Evolutionary conservation across 495 filamentous ascomycete species (phyloP), one percentile per base, ranked within the genome.

Genomic region (Baudoinia panamericana): DNA sequence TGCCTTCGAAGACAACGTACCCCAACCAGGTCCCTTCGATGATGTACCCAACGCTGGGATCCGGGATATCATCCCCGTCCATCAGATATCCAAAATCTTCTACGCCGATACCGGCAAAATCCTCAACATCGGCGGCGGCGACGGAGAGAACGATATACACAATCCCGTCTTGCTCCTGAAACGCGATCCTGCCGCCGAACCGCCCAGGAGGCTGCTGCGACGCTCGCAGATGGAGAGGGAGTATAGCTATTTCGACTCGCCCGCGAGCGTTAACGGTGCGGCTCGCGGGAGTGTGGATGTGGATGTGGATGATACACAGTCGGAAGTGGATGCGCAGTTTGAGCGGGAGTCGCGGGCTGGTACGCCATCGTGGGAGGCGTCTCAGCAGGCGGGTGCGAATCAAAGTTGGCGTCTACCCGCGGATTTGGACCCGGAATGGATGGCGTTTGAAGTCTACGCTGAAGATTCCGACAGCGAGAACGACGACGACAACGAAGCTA

Each of bases 31-130:
- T 5, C 63, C 59, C 0, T 93, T 75, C 48, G 83, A 84, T 47
- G 84, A 78, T 22, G 65, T 95, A 16, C 39, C 59, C 6, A 55
- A 61, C 19, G 87, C 90, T 17, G 92, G 92, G 4, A 76, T 96
- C 15, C 68, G 85, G 22, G 82, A 93, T 50, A 68, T 75, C 20
- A 66, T 99, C 5, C 90, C 92, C 0, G 78, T 99, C 23, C 78
- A 92, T 55, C 78, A 96, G 52, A 75, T 96, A 8, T 83, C 84
- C 17, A 96, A 92, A 51, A 90, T 99, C 18, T 96, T 99, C 59
- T 99, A 96, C 50, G 88, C 90, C 11, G 84, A 95, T 50, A 94
- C 90, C 3, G 87, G 92, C 18, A 82, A 81, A 55, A 87, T 99
- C 13, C 70, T 99, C 24, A 93, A 92, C 42, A 94, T 96, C 42